Conservation (phyloP, 495 filamentous ascomycete genomes). For the Hapsidospora chrysogenum region DNA sequence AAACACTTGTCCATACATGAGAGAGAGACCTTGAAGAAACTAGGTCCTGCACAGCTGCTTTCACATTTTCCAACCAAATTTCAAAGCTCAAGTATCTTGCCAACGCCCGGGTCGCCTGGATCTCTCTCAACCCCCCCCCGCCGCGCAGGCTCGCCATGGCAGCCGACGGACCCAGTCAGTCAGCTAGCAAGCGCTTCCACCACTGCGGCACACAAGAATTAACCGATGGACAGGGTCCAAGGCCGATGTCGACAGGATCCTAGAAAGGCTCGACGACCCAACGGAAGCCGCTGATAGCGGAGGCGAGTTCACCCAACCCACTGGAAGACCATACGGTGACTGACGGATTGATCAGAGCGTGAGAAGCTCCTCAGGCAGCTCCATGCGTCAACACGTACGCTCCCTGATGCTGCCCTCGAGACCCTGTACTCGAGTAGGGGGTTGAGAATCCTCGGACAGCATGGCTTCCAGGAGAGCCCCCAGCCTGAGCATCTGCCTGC, state of each 20-base stretch:
- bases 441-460: not conserved
- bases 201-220: too few relatives aligned
- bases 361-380: not conserved
- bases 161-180: too few relatives aligned
- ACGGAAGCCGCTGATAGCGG: not conserved
- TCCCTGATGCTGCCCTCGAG: not conserved
- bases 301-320: not conserved
- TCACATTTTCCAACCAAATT: too few relatives aligned
- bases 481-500: not conserved
- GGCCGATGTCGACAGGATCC: not conserved
- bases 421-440: not conserved
- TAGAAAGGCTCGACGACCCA: not conserved
- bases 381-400: not conserved
- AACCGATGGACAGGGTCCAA: not conserved
- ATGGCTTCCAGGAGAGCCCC: not conserved
- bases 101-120: too few relatives aligned
- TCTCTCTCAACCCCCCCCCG: too few relatives aligned
- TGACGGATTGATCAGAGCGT: not conserved
- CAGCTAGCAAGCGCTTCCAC: too few relatives aligned
- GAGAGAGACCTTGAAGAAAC: too few relatives aligned
- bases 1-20: too few relatives aligned
- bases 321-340: too few relatives aligned
- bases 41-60: too few relatives aligned
- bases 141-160: too few relatives aligned
- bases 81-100: too few relatives aligned